A percentile compares a stretch with the other conserved stretches of the same genome.
Conservation (phyloP, 148 eudicot species). For the Beta vulgaris region DNA sequence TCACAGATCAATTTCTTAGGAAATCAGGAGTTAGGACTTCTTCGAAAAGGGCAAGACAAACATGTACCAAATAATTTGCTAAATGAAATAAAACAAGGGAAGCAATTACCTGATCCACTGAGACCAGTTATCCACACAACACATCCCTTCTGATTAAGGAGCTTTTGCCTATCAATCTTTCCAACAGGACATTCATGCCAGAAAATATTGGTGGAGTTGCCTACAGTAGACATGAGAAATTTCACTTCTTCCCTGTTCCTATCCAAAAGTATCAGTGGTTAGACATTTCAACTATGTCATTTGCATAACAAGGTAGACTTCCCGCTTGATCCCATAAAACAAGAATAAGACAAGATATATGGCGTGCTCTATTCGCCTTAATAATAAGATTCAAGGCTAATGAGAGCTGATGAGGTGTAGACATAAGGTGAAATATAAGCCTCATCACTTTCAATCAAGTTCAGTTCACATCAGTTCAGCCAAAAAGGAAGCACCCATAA, state of each 20-base stretch:
- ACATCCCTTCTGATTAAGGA: slow-evolving; percentile 84
- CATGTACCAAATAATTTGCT: neutral
- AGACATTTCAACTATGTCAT: neutral
- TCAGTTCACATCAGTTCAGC: no score
- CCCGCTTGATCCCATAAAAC: no score
- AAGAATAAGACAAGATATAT: neutral
- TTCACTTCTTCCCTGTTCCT: slow-evolving; percentile 9
- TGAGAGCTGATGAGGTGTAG: no score
- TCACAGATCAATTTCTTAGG: neutral
- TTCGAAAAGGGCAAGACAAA: neutral
- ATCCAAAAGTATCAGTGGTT: neutral
- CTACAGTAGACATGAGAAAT: slow-evolving; percentile 61
- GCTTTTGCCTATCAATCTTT: slow-evolving; percentile 65
- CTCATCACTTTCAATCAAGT: no score
- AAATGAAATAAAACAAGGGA: neutral
- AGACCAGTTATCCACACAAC: slow-evolving; percentile 95
- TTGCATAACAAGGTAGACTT: neutral
- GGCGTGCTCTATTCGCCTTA: no score
- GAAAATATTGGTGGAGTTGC: slow-evolving; percentile 73
- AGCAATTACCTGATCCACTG: slow-evolving; percentile 81
- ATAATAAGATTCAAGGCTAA: no score
- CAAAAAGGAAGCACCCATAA: no score
- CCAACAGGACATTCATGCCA: slow-evolving; percentile 89
- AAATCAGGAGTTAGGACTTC: neutral
- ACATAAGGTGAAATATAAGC: no score